phyloP scores from a whole-genome alignment of 139 green algal species.

The Gonium pectorale region DNA sequence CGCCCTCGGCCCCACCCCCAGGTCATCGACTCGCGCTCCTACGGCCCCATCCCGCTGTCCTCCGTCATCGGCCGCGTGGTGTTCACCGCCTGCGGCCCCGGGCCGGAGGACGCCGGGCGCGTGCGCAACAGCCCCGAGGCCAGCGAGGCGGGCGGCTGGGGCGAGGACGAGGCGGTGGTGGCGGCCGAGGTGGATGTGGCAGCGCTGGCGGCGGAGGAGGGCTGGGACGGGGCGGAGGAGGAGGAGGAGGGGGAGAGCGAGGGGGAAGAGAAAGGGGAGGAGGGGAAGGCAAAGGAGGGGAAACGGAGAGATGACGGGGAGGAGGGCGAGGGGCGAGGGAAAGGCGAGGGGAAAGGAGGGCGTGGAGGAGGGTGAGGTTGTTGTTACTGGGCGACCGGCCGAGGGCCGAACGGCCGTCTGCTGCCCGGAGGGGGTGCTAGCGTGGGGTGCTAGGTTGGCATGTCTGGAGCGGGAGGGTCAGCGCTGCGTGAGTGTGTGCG shows the following conservation, averaged over 20 bases:
- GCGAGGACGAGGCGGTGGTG: slow-evolving; percentile 37
- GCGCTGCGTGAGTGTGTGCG: too few species aligned
- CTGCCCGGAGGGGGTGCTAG: too few species aligned
- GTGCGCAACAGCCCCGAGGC: slow-evolving; percentile 38
- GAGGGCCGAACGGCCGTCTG: too few species aligned
- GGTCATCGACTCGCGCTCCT: slow-evolving; percentile 59
- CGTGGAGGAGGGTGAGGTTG: not conserved
- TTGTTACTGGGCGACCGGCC: too few species aligned
- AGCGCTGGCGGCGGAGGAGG: not conserved
- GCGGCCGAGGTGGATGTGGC: slow-evolving; percentile 41
- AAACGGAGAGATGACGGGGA: not conserved
- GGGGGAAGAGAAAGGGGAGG: not conserved
- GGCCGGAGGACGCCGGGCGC: not conserved
- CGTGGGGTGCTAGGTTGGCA: too few species aligned
- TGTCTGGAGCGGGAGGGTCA: too few species aligned
- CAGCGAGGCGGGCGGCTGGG: slow-evolving; percentile 4
- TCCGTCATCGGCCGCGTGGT: slow-evolving; percentile 60
- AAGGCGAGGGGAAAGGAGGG: not conserved
- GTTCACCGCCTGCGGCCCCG: slow-evolving; percentile 32
- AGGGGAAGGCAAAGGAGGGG: not conserved
- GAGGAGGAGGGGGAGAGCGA: slow-evolving; percentile 1
- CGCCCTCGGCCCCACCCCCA: too few species aligned
- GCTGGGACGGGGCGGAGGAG: not conserved
- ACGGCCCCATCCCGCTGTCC: slow-evolving; percentile 55
- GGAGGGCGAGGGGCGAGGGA: not conserved